A percentile compares a stretch with the other conserved stretches of the same genome.
These are phyloP conservation scores for Marchantia polymorpha DNA, from an alignment of 225 moss, liverwort and hornwort species.

Conservation along the genomic window DNA sequence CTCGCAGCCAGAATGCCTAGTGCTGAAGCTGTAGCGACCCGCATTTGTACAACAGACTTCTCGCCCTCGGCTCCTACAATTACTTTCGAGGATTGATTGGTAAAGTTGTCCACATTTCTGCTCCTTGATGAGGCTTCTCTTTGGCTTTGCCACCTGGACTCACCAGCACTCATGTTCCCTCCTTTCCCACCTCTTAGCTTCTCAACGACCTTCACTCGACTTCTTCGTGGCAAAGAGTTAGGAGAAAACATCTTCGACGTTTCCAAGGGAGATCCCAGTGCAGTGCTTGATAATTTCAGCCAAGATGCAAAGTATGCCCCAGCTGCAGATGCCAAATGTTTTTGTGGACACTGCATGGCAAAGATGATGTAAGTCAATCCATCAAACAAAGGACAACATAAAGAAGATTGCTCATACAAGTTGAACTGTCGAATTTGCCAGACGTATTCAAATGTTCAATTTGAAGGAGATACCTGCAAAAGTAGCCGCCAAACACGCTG, in stretches of 20 bases:
- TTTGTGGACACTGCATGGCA: conserved; percentile 59
- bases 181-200: conserved; percentile 63
- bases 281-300: conserved; percentile 85
- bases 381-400: background rate
- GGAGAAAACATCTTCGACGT: conserved; percentile 79
- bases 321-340: conserved; percentile 62
- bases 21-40: conserved; percentile 75
- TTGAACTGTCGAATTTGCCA: background rate
- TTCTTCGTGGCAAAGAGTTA: conserved; percentile 61
- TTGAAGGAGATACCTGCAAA: conserved; percentile 46
- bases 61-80: conserved; percentile 88
- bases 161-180: conserved; percentile 45
- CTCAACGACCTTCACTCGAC: conserved; percentile 60
- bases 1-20: conserved; percentile 76
- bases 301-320: conserved; percentile 71
- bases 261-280: conserved; percentile 67
- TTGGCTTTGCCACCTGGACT: conserved; percentile 57
- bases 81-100: conserved; percentile 44
- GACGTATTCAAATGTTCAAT: background rate
- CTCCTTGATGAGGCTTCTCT: conserved; percentile 44
- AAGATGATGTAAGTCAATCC: conserved; percentile 17
- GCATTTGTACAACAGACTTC: conserved; percentile 82
- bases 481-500: conserved; percentile 82
- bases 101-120: conserved; percentile 58
- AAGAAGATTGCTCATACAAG: background rate